phyloP scores from a whole-genome alignment of 352 stramenopile genomes.

The Saprolegnia parasitica region DNA sequence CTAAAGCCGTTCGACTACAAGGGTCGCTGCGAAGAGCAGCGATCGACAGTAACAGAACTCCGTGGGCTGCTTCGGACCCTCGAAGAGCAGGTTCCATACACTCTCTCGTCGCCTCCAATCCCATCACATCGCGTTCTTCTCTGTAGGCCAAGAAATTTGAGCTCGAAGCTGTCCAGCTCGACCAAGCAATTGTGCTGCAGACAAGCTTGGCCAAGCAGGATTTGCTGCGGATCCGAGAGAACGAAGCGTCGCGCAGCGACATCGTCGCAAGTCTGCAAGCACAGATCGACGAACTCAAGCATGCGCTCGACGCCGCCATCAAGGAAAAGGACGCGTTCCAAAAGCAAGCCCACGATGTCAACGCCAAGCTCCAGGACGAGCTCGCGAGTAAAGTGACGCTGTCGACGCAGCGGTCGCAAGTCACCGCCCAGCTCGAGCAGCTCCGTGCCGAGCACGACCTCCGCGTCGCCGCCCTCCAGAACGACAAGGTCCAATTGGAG shows the following conservation, averaged over 20 bases:
- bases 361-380: background rate
- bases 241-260: background rate
- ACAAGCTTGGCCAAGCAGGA: background rate
- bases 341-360: background rate
- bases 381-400: background rate
- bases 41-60: background rate
- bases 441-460: background rate
- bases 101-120: background rate
- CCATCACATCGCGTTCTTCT: background rate
- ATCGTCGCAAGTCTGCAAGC: background rate
- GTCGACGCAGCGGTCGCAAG: background rate
- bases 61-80: conserved; percentile 6
- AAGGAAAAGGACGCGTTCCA: background rate
- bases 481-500: background rate
- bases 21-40: conserved; percentile 19
- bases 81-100: conserved; percentile 1
- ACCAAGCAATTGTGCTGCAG: conserved; percentile 10
- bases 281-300: background rate
- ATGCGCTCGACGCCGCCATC: background rate
- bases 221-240: background rate
- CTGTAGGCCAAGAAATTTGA: conserved; percentile 15
- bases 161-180: conserved; percentile 20
- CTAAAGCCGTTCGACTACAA: conserved; percentile 15
- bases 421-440: background rate
- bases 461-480: background rate